Evolutionary conservation across 2,329 filamentous ascomycete species (phyloP).

Genomic region (Sporothrix curviconia): DNA sequence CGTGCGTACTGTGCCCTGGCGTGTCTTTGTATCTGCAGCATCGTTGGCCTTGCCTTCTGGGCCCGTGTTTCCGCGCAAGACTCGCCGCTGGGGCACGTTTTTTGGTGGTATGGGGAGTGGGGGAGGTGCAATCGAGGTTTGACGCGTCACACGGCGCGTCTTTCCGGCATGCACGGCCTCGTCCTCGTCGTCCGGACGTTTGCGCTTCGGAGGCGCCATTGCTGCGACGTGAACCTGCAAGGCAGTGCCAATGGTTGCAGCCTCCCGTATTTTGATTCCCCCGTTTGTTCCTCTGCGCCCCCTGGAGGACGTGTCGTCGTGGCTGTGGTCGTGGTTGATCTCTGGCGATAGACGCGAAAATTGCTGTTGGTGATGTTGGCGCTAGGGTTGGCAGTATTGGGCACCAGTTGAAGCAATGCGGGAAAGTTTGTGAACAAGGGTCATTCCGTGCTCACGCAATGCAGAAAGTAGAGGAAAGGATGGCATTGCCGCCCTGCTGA

Average conservation of each 20-base stretch:
- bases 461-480: background rate
- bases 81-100: constrained; percentile 24
- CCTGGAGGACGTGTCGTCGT: no score
- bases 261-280: no score
- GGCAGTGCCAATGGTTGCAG: no score
- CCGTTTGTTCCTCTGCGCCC: no score
- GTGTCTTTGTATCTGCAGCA: background rate
- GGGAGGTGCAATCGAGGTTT: constrained; percentile 29
- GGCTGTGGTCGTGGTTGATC: no score
- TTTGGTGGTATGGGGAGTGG: constrained; percentile 29
- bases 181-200: constrained; percentile 22
- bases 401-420: no score
- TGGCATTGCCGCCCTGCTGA: background rate
- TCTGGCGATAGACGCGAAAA: no score
- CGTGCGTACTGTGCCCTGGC: background rate
- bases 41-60: background rate
- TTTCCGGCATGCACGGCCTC: constrained; percentile 5
- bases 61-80: constrained; percentile 18
- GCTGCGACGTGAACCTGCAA: no score
- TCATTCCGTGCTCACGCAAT: no score
- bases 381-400: no score
- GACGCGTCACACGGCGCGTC: constrained; percentile 30
- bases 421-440: no score
- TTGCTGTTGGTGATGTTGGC: no score
- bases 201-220: constrained; percentile 29